phyloP scores from a whole-genome alignment of 225 moss, liverwort and hornwort species.

The Sphagnum contortum region DNA sequence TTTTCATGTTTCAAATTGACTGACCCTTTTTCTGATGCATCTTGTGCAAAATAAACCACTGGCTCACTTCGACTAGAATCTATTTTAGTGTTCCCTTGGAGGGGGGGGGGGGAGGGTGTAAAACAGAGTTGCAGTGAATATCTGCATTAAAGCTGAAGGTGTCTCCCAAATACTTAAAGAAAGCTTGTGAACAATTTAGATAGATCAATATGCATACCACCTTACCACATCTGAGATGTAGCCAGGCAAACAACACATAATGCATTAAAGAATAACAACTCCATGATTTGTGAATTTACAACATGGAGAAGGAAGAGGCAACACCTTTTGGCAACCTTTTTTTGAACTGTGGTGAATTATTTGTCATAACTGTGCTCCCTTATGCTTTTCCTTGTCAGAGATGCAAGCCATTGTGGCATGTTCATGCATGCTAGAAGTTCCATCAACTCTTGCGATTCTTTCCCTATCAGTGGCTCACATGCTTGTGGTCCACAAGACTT shows the following conservation, averaged over 20 bases:
- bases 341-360: constrained; percentile 84
- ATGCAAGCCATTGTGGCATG: constrained; percentile 92
- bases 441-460: constrained; percentile 80
- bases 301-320: too few relatives aligned
- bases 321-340: constrained; percentile 93
- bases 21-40: constrained; percentile 96
- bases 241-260: too few relatives aligned
- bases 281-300: too few relatives aligned
- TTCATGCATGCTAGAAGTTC: constrained; percentile 94
- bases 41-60: constrained; percentile 18
- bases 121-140: too few relatives aligned
- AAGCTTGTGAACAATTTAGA: too few relatives aligned
- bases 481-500: not conserved
- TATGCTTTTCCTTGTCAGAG: constrained; percentile 88
- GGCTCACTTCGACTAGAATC: not conserved
- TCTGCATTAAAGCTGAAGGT: too few relatives aligned
- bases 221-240: too few relatives aligned
- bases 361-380: constrained; percentile 88
- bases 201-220: too few relatives aligned
- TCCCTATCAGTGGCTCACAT: constrained; percentile 3
- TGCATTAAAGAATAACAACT: too few relatives aligned
- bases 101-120: too few relatives aligned
- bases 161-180: too few relatives aligned
- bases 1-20: constrained; percentile 64
- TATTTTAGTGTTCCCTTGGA: too few relatives aligned